These are phyloP conservation scores for Beta corolliflora DNA, from an alignment of 179 eudicot genomes.

Conservation along the genomic window DNA sequence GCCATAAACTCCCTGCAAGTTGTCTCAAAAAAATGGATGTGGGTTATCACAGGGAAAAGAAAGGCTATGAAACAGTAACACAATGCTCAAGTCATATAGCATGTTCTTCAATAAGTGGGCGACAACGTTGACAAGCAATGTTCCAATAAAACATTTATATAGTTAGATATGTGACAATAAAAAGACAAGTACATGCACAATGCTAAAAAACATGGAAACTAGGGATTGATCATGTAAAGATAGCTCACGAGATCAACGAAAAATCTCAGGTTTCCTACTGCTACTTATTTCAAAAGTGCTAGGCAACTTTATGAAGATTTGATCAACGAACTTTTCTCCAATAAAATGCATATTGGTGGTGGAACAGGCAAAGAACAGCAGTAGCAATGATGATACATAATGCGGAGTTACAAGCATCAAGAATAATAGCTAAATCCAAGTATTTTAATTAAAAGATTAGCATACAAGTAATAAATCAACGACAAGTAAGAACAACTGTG, in stretches of 20 bases:
- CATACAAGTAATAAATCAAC: not conserved
- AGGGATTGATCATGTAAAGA: not conserved
- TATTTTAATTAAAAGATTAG: not conserved
- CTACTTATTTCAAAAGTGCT: too few relatives aligned
- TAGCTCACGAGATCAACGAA: not conserved
- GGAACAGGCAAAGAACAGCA: not conserved
- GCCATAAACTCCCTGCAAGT: slow-evolving; percentile 77
- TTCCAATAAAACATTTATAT: not conserved
- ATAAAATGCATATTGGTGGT: not conserved
- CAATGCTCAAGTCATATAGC: not conserved
- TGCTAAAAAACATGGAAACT: not conserved
- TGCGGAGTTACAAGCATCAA: not conserved
- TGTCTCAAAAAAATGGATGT: slow-evolving; percentile 7
- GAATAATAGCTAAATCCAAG: not conserved
- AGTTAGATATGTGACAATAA: not conserved
- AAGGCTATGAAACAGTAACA: not conserved
- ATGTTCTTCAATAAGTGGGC: not conserved
- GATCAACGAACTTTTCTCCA: too few relatives aligned
- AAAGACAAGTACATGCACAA: not conserved
- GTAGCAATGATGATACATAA: not conserved
- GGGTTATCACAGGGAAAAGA: not conserved
- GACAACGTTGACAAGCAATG: not conserved
- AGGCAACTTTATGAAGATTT: not conserved
- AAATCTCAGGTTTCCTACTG: not conserved
- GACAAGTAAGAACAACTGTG: not conserved